A percentile compares a stretch with the other conserved stretches of the same genome.
Conservation (phyloP, 1,284 basidiomycete species). For the Cutaneotrichosporon cavernicola region DNA sequence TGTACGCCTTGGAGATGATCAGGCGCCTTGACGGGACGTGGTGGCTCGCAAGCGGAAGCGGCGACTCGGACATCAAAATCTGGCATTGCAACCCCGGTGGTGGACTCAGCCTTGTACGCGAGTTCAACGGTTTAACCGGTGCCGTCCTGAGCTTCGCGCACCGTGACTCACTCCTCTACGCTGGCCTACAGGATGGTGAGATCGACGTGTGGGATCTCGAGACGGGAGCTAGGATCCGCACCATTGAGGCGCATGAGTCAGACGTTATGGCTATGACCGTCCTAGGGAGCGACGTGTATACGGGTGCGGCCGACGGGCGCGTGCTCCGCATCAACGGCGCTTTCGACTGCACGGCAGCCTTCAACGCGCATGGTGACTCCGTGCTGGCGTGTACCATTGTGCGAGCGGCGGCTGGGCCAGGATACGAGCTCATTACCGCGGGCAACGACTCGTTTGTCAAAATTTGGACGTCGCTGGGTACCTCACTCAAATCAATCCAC, state of each 20-base stretch:
- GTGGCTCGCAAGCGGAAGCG: constrained; percentile 77
- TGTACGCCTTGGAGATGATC: constrained; percentile 75
- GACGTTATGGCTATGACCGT: constrained; percentile 78
- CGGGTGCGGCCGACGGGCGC: constrained; percentile 76
- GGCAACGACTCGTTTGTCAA: constrained; percentile 82
- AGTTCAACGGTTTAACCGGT: constrained; percentile 45
- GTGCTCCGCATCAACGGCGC: constrained; percentile 77
- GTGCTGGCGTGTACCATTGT: constrained; percentile 70
- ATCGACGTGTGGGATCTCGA: constrained; percentile 91
- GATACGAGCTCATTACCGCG: constrained; percentile 66
- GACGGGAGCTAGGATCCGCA: constrained; percentile 78
- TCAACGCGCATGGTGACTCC: constrained; percentile 75
- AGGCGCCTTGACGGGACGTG: constrained; percentile 52
- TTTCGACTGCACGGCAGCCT: constrained; percentile 78
- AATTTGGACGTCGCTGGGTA: constrained; percentile 52
- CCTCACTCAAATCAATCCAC: constrained; percentile 1
- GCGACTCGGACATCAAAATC: constrained; percentile 87
- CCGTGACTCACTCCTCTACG: constrained; percentile 77
- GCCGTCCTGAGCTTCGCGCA: constrained; percentile 74
- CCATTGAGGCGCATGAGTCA: constrained; percentile 79
- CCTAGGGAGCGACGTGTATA: constrained; percentile 73
- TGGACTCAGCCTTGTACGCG: constrained; percentile 34
- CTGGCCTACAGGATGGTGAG: constrained; percentile 89
- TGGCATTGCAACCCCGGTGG: constrained; percentile 64
- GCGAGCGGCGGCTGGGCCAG: constrained; percentile 22